phyloP scores from a whole-genome alignment of 140 eudicot genomes.

The Flaveria floridana region DNA sequence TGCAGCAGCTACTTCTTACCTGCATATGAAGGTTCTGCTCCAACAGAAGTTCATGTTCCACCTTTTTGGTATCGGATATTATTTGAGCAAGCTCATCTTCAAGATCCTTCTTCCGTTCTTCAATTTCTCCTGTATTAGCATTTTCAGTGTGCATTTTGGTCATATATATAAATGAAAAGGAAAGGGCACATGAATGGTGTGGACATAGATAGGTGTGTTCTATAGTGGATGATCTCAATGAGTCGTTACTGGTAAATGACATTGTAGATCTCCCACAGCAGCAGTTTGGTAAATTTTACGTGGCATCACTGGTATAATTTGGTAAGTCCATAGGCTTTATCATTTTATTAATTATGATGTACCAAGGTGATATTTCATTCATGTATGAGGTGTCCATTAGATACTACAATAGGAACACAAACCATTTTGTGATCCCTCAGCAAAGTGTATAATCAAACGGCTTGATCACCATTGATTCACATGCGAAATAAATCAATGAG shows the following conservation, averaged over 20 bases:
- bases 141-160: conserved; percentile 31
- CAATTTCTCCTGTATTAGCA: conserved; percentile 38
- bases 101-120: conserved; percentile 41
- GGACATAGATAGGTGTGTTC: conserved; percentile 8
- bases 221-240: conserved; percentile 2
- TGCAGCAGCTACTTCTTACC: conserved; percentile 34
- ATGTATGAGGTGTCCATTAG: conserved; percentile 9
- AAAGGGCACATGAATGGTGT: background rate
- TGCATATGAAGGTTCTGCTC: conserved; percentile 45
- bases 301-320: background rate
- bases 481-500: too few relatives aligned
- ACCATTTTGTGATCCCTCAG: conserved; percentile 46
- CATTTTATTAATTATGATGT: background rate
- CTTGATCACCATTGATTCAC: too few relatives aligned
- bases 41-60: conserved; percentile 46
- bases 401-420: conserved; percentile 15
- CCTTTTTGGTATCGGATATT: conserved; percentile 44
- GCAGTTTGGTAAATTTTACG: background rate
- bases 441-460: too few relatives aligned
- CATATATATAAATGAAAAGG: conserved; percentile 8
- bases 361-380: conserved; percentile 12
- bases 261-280: background rate
- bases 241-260: background rate
- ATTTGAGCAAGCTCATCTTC: conserved; percentile 52
- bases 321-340: background rate